These are phyloP conservation scores for Sutorius eximius DNA, from an alignment of 1,284 basidiomycete species.

Conservation along the genomic window DNA sequence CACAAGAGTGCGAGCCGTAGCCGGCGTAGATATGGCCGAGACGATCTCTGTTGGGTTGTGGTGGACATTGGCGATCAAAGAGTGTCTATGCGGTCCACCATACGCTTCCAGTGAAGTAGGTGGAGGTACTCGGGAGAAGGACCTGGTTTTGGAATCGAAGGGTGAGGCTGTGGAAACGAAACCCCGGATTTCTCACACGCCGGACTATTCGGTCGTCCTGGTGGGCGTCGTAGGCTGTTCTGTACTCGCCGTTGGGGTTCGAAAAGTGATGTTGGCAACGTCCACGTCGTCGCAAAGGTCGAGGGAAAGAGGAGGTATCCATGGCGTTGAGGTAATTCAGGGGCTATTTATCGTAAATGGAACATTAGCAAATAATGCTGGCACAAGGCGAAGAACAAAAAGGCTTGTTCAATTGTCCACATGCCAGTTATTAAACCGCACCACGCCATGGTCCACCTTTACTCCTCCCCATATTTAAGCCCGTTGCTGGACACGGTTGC, in stretches of 20 bases:
- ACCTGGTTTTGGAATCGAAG: not conserved
- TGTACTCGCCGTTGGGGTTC: not conserved
- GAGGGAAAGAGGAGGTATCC: not conserved
- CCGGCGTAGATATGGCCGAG: constrained; percentile 17
- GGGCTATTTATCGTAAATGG: constrained; percentile 14
- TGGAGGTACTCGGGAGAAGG: not conserved
- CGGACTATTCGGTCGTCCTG: not conserved
- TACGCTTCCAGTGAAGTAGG: not conserved
- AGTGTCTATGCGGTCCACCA: not conserved
- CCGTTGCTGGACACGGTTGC: constrained; percentile 22
- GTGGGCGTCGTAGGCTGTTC: not conserved
- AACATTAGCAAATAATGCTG: not conserved
- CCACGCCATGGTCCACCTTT: not conserved
- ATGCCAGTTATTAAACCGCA: constrained; percentile 4
- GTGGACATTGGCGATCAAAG: constrained; percentile 14
- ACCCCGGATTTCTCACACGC: constrained; percentile 1
- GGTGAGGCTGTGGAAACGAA: not conserved
- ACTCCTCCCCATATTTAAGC: constrained; percentile 3
- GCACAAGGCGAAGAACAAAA: constrained; percentile 26
- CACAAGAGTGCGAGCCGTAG: constrained; percentile 41
- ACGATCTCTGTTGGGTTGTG: constrained; percentile 1
- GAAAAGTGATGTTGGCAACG: not conserved
- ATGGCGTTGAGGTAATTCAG: constrained; percentile 5
- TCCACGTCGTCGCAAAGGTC: not conserved
- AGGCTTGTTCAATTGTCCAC: constrained; percentile 22